These are phyloP conservation scores for Saccharomyces hybrid DNA, from an alignment of 1,139 yeast species.

Conservation along the genomic window DNA sequence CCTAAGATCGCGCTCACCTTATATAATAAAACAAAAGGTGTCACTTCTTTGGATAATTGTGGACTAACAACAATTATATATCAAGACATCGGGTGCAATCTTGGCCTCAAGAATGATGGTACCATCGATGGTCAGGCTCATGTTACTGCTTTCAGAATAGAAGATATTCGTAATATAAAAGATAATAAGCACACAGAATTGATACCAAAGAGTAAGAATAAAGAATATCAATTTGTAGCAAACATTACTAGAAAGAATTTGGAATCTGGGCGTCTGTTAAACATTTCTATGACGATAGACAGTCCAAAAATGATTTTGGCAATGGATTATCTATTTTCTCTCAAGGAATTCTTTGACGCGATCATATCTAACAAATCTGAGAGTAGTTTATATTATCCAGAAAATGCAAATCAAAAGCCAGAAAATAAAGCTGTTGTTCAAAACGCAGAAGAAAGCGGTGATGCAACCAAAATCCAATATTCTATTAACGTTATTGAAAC, in stretches of 20 bases:
- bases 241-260: constrained; percentile 40
- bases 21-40: constrained; percentile 47
- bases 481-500: constrained; percentile 41
- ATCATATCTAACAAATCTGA: not conserved
- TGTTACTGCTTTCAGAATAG: constrained; percentile 66
- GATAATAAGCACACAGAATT: constrained; percentile 70
- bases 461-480: constrained; percentile 37
- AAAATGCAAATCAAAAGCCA: not conserved
- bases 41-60: constrained; percentile 34
- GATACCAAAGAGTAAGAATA: constrained; percentile 60
- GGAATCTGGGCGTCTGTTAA: constrained; percentile 38
- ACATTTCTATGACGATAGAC: constrained; percentile 60
- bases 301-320: constrained; percentile 79
- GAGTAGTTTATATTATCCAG: not conserved
- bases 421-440: not conserved
- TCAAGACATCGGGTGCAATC: constrained; percentile 46
- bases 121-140: constrained; percentile 54
- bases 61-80: constrained; percentile 59
- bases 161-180: constrained; percentile 56
- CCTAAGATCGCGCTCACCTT: constrained; percentile 60
- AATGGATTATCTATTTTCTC: constrained; percentile 72
- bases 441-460: constrained; percentile 2
- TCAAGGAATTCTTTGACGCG: constrained; percentile 45
- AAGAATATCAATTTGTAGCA: constrained; percentile 66
- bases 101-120: constrained; percentile 47